These are phyloP conservation scores for Leucosporidium yakuticum DNA, from an alignment of 768 basidiomycete species.

Conservation along the genomic window DNA sequence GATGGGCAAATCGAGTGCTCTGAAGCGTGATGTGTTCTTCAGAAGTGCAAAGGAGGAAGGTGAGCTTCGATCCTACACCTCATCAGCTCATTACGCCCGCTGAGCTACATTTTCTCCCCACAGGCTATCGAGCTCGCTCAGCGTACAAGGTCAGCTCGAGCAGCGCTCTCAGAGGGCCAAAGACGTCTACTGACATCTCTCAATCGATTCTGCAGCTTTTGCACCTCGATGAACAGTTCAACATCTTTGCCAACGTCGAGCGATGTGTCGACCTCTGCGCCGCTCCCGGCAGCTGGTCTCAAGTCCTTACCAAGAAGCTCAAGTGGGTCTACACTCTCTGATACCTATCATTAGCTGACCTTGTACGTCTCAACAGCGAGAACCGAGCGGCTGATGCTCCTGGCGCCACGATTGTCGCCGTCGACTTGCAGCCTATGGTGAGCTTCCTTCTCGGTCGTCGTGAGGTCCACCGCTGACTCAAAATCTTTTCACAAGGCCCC, in stretches of 20 bases:
- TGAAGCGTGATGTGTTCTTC: slow-evolving; percentile 28
- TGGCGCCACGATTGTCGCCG: slow-evolving; percentile 41
- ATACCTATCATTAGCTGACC: background rate
- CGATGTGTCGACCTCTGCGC: slow-evolving; percentile 42
- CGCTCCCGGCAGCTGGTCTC: slow-evolving; percentile 45
- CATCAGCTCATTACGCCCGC: background rate
- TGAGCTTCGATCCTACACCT: background rate
- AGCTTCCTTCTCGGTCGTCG: background rate
- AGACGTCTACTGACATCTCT: background rate
- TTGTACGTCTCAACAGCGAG: slow-evolving; percentile 1
- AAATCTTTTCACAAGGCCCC: slow-evolving; percentile 41
- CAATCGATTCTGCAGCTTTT: slow-evolving; percentile 32
- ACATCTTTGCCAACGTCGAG: slow-evolving; percentile 37
- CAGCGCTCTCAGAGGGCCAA: no score
- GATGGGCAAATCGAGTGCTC: slow-evolving; percentile 6
- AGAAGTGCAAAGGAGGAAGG: slow-evolving; percentile 30
- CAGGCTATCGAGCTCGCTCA: slow-evolving; percentile 42
- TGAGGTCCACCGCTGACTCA: background rate
- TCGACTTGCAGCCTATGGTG: slow-evolving; percentile 45
- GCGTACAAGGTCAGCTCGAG: slow-evolving; percentile 37
- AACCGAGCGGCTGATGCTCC: slow-evolving; percentile 12
- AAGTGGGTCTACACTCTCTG: slow-evolving; percentile 29
- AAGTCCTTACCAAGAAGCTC: slow-evolving; percentile 44
- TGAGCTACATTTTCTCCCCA: background rate
- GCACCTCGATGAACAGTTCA: slow-evolving; percentile 42